phyloP scores from a whole-genome alignment of 352 stramenopile species.

The Phytophthora sojae region DNA sequence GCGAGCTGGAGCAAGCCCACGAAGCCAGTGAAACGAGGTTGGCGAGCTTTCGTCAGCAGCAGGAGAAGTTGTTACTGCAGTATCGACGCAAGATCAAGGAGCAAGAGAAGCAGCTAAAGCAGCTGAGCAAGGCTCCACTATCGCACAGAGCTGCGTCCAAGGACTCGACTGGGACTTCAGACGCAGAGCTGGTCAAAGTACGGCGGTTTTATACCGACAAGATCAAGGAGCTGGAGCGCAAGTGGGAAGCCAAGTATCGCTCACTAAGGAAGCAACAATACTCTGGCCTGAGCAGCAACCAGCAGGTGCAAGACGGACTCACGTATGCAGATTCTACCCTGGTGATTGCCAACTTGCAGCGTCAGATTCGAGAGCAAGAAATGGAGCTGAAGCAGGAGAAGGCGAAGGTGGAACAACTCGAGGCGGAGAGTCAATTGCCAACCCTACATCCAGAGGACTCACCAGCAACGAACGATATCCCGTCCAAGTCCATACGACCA shows the following conservation, averaged over 20 bases:
- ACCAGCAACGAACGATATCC: background rate
- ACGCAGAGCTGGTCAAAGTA: conserved; percentile 58
- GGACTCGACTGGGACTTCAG: conserved; percentile 14
- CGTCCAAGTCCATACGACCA: conserved; percentile 13
- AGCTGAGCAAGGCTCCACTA: conserved; percentile 27
- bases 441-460: conserved; percentile 4
- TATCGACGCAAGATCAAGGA: conserved; percentile 72
- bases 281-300: conserved; percentile 24
- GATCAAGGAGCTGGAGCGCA: conserved; percentile 78
- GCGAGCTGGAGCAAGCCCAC: conserved; percentile 63
- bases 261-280: conserved; percentile 61
- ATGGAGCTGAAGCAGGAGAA: conserved; percentile 37
- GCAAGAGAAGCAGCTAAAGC: conserved; percentile 49
- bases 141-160: conserved; percentile 14
- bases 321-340: conserved; percentile 47
- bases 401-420: conserved; percentile 28
- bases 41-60: conserved; percentile 77
- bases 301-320: conserved; percentile 29
- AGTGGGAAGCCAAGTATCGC: conserved; percentile 77
- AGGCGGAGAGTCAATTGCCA: conserved; percentile 20
- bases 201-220: conserved; percentile 81
- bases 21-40: conserved; percentile 64
- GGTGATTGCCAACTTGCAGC: conserved; percentile 52
- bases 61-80: conserved; percentile 78
- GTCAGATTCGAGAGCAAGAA: conserved; percentile 32